Conservation (phyloP, 2,329 filamentous ascomycete genomes). For the Colletotrichum sp. region DNA sequence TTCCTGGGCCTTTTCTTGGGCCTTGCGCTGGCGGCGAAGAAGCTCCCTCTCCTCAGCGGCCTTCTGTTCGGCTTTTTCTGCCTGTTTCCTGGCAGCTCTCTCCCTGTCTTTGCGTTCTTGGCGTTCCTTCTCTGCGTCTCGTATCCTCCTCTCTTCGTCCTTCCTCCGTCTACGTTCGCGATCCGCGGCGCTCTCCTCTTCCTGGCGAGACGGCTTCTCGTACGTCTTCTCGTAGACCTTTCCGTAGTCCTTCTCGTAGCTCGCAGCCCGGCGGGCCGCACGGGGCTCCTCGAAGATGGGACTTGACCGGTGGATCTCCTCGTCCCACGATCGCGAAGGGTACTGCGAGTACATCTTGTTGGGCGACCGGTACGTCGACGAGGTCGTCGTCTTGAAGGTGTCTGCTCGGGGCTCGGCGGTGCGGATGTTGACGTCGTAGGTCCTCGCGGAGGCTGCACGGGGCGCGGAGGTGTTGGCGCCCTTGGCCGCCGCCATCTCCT, state of each 20-base stretch:
- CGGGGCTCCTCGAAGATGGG: slow-evolving; percentile 48
- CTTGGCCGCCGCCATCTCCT: slow-evolving; percentile 46
- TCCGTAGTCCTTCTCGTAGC: slow-evolving; percentile 45
- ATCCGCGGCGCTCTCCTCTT: slow-evolving; percentile 43
- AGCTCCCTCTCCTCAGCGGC: slow-evolving; percentile 33
- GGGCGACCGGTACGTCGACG: slow-evolving; percentile 29
- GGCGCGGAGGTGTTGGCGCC: slow-evolving; percentile 47
- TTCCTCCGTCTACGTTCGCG: slow-evolving; percentile 28
- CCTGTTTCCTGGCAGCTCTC: slow-evolving; percentile 22
- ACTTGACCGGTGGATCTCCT: slow-evolving; percentile 43
- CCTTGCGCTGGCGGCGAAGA: slow-evolving; percentile 38
- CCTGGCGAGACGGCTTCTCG: slow-evolving; percentile 41
- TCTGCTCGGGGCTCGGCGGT: slow-evolving; percentile 54
- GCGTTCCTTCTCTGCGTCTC: slow-evolving; percentile 15
- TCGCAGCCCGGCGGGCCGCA: slow-evolving; percentile 51
- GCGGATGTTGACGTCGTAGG: slow-evolving; percentile 48
- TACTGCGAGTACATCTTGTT: slow-evolving; percentile 41
- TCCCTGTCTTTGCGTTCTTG: slow-evolving; percentile 24
- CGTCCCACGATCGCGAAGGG: slow-evolving; percentile 51
- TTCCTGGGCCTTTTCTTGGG: slow-evolving; percentile 32
- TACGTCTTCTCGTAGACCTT: neutral
- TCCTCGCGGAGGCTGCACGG: slow-evolving; percentile 40
- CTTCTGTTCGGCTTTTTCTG: slow-evolving; percentile 27
- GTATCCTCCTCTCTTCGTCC: slow-evolving; percentile 12
- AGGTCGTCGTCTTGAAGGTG: slow-evolving; percentile 39